Base-by-base conservation (phyloP, 768 basidiomycete genomes). In the Auriculariales sp. region DNA sequence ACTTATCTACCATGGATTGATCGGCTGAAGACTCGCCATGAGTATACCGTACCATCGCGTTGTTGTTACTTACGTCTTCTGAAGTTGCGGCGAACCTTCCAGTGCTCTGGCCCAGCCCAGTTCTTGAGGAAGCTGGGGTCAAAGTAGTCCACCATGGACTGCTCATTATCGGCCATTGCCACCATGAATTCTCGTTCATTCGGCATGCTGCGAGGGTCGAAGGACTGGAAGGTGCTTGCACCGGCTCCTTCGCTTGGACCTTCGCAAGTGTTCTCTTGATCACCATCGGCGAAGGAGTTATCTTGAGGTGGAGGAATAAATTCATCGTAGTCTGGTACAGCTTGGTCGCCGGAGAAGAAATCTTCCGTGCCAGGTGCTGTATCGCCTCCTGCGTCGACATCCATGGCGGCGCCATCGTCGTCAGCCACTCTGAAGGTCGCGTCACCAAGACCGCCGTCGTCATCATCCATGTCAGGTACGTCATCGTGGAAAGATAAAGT, bases 21-120 rank as follows among this genome's bases (percentile, higher is more conserved):
- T n/a, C n/a, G n/a, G n/a, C n/a, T n/a, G n/a, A n/a, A n/a, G n/a
- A n/a, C n/a, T n/a, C n/a, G n/a, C n/a, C n/a, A n/a, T n/a, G n/a
- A n/a, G n/a, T n/a, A n/a, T n/a, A n/a, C n/a, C n/a, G n/a, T n/a
- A n/a, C n/a, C n/a, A n/a, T n/a, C n/a, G n/a, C n/a, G n/a, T n/a
- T n/a, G n/a, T n/a, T n/a, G n/a, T 2, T 5, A 44, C 39, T 19
- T 15, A 44, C 46, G 14, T 46, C 49, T 28, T 25, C 12, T 44
- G 39, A 44, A 44, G 22, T 22, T 25, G 22, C 39, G 15, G 19
- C 66, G 54, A 59, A 98, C 64, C 62, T 94, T 98, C 94, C 95
- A 99, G 61, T 99, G 95, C 64, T 98, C 90, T 6, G 93, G 93
- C 0, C 95, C 95, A 3, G 95, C 95, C 95, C 95, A 99, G 57